Conservation (phyloP, 257 asterid species). For the Thymus quinquecostatus region DNA sequence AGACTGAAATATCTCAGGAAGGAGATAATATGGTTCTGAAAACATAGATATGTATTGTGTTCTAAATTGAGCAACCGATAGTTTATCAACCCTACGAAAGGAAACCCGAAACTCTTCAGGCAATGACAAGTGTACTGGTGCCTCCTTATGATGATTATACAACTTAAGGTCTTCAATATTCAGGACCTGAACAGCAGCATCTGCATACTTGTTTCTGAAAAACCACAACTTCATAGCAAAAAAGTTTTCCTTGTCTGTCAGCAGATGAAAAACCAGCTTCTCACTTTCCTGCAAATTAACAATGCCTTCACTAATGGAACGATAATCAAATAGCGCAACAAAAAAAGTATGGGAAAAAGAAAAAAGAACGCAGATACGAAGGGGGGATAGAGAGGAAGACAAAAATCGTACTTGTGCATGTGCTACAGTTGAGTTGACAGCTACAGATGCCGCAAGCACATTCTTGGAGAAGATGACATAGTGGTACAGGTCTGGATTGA, state of each 20-base stretch:
- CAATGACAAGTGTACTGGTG: slow-evolving; percentile 59
- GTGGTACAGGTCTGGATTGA: slow-evolving; percentile 77
- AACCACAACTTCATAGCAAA: slow-evolving; percentile 93
- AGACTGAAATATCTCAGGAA: slow-evolving; percentile 72
- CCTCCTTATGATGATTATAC: slow-evolving; percentile 49
- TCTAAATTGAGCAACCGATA: slow-evolving; percentile 51
- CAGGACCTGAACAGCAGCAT: slow-evolving; percentile 85
- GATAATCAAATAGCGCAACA: slow-evolving; percentile 12
- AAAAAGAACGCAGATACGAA: not conserved
- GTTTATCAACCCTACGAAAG: slow-evolving; percentile 62
- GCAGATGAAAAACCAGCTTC: slow-evolving; percentile 82
- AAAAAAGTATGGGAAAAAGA: not conserved
- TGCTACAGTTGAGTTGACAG: slow-evolving; percentile 79
- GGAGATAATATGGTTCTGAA: slow-evolving; percentile 84
- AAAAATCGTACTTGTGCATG: slow-evolving; percentile 69
- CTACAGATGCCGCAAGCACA: slow-evolving; percentile 85
- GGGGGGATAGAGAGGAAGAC: slow-evolving; percentile 24
- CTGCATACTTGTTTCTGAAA: slow-evolving; percentile 62
- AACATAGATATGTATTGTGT: slow-evolving; percentile 79
- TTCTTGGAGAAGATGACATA: slow-evolving; percentile 83
- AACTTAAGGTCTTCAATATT: slow-evolving; percentile 74
- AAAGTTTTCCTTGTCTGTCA: slow-evolving; percentile 86
- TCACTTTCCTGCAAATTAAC: slow-evolving; percentile 71
- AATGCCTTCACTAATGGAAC: slow-evolving; percentile 30
- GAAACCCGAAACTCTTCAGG: slow-evolving; percentile 95